Percentiles rank a stretch among this genome's conserved stretches.
Evolutionary conservation across 1,284 basidiomycete species (phyloP).

Genomic region (Ceratobasidium sp.): DNA sequence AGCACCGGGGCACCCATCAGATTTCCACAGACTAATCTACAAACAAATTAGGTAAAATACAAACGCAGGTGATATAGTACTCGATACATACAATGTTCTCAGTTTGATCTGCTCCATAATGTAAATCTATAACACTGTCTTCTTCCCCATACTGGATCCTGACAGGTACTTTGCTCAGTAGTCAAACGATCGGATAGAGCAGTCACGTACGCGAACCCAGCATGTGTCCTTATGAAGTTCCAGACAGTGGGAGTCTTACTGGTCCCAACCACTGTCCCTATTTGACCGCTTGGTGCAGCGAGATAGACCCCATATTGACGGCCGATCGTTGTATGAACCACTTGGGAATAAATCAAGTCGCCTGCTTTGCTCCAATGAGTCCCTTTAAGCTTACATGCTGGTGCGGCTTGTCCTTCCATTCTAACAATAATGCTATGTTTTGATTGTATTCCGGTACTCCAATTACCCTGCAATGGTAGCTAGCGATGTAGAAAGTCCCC

Average conservation of each 20-base stretch:
- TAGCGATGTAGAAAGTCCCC: constrained; percentile 5
- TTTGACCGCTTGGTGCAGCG: not conserved
- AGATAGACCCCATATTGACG: constrained; percentile 6
- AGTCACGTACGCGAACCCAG: not conserved
- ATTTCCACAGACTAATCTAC: not conserved
- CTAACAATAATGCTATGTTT: not conserved
- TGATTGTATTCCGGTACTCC: not conserved
- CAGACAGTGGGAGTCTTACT: too few relatives aligned
- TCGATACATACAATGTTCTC: not conserved
- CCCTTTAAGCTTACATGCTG: not conserved
- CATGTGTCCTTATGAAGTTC: not conserved
- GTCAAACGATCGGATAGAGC: not conserved
- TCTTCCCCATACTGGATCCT: constrained; percentile 13
- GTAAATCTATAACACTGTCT: not conserved
- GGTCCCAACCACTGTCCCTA: constrained; percentile 3
- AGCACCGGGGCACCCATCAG: not conserved
- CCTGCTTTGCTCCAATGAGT: not conserved
- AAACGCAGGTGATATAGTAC: too few relatives aligned
- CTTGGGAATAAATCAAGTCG: not conserved
- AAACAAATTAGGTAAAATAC: too few relatives aligned
- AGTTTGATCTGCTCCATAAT: not conserved
- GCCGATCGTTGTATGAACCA: constrained; percentile 13
- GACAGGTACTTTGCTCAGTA: not conserved
- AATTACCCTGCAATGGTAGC: not conserved
- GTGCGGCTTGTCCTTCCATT: not conserved